Evolutionary conservation across 257 asterid species (phyloP).

Genomic region (Penstemon newberryi): DNA sequence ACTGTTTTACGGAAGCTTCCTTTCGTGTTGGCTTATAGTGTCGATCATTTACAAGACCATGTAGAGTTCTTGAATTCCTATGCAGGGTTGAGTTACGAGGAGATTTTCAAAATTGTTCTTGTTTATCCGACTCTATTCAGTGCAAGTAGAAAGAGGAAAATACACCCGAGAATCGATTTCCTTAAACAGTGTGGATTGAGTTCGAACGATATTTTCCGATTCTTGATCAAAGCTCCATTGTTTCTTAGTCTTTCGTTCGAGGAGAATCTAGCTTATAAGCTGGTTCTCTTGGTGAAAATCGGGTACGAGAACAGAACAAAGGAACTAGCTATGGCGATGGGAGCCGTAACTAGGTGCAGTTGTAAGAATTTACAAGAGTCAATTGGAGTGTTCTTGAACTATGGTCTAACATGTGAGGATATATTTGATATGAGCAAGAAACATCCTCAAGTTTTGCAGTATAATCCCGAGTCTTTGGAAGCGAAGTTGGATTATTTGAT

Average conservation of each 20-base stretch:
- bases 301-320: slow-evolving; percentile 62
- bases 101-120: slow-evolving; percentile 68
- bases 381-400: slow-evolving; percentile 60
- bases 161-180: slow-evolving; percentile 79
- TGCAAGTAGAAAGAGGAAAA: slow-evolving; percentile 76
- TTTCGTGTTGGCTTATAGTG: slow-evolving; percentile 63
- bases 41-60: slow-evolving; percentile 71
- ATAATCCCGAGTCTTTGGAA: slow-evolving; percentile 70
- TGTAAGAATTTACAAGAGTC: slow-evolving; percentile 78
- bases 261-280: slow-evolving; percentile 65
- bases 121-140: slow-evolving; percentile 74
- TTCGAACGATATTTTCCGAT: slow-evolving; percentile 61
- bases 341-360: slow-evolving; percentile 91
- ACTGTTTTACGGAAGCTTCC: slow-evolving; percentile 65
- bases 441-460: slow-evolving; percentile 84
- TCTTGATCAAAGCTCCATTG: slow-evolving; percentile 77
- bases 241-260: slow-evolving; percentile 71
- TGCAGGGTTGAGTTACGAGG: slow-evolving; percentile 67
- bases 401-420: slow-evolving; percentile 71
- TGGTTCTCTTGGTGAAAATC: slow-evolving; percentile 69
- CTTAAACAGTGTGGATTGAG: slow-evolving; percentile 76
- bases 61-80: slow-evolving; percentile 69
- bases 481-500: slow-evolving; percentile 80
- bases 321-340: slow-evolving; percentile 83
- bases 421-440: slow-evolving; percentile 85